A percentile compares a stretch with the other conserved stretches of the same genome.
Evolutionary conservation across 2,329 filamentous ascomycete species (phyloP).

Genomic region (Aphanoascus verrucosus): DNA sequence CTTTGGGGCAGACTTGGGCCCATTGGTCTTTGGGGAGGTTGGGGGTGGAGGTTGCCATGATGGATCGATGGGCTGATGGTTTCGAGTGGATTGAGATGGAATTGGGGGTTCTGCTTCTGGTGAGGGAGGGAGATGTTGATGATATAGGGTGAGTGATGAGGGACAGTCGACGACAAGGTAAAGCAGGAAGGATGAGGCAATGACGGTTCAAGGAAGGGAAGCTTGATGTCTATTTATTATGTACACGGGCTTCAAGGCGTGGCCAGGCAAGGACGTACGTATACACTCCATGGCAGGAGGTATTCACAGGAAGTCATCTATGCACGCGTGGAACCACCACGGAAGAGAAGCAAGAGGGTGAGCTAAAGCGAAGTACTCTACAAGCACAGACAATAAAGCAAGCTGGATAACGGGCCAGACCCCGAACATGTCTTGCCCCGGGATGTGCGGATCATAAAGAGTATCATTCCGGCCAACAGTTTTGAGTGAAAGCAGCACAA

Average conservation of each 20-base stretch:
- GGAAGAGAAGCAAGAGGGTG: no score
- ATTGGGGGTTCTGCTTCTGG: background rate
- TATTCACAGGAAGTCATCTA: no score
- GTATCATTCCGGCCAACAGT: background rate
- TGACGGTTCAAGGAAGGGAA: no score
- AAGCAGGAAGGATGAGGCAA: no score
- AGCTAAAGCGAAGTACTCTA: background rate
- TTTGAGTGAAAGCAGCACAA: background rate
- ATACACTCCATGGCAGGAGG: no score
- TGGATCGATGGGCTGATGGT: background rate
- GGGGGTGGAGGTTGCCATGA: conserved; percentile 14
- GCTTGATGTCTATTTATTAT: no score
- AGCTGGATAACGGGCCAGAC: background rate
- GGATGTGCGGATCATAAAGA: background rate
- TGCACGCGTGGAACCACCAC: no score
- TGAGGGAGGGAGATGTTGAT: background rate
- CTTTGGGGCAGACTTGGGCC: conserved; percentile 82
- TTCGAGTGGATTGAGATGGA: background rate
- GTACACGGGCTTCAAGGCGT: no score
- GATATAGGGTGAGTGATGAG: no score
- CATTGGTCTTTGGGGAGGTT: conserved; percentile 72
- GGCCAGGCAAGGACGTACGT: no score
- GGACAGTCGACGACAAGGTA: no score
- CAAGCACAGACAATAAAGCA: background rate
- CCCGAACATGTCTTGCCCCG: background rate